Evolutionary conservation across 345 rosid genomes (phyloP).

Genomic region (Excoecaria cochinchinensis): DNA sequence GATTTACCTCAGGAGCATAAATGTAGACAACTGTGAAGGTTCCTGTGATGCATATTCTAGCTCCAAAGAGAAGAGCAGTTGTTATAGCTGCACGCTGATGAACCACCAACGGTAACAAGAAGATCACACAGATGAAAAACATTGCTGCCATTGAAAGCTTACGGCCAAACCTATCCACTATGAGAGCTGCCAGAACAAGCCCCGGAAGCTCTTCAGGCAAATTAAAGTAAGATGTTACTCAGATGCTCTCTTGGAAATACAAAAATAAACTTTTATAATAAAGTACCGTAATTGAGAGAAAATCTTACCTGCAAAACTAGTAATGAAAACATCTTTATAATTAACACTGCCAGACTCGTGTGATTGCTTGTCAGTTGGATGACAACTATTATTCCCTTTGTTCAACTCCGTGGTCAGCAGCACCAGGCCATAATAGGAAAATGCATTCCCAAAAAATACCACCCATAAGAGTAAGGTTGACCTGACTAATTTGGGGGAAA

Average conservation of each 20-base stretch:
- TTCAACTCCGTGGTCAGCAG: constrained; percentile 87
- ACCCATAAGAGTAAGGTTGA: constrained; percentile 81
- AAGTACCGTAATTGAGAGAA: no score
- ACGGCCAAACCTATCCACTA: constrained; percentile 78
- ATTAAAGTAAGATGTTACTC: constrained; percentile 22
- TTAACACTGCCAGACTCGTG: constrained; percentile 39
- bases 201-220: constrained; percentile 75
- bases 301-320: constrained; percentile 75
- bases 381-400: constrained; percentile 47
- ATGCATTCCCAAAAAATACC: constrained; percentile 85
- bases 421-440: constrained; percentile 84
- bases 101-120: constrained; percentile 71
- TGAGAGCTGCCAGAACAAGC: constrained; percentile 67
- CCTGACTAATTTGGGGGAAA: constrained; percentile 62
- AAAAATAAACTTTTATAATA: not conserved
- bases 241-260: not conserved
- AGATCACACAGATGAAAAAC: constrained; percentile 68
- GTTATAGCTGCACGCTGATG: constrained; percentile 62
- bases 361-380: constrained; percentile 24
- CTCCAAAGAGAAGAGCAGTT: constrained; percentile 68
- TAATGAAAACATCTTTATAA: constrained; percentile 72
- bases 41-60: constrained; percentile 82
- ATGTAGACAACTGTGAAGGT: constrained; percentile 70
- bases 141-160: constrained; percentile 74
- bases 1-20: constrained; percentile 84